These are phyloP conservation scores for Hericium coralloides DNA, from an alignment of 768 basidiomycete genomes.

Conservation along the genomic window DNA sequence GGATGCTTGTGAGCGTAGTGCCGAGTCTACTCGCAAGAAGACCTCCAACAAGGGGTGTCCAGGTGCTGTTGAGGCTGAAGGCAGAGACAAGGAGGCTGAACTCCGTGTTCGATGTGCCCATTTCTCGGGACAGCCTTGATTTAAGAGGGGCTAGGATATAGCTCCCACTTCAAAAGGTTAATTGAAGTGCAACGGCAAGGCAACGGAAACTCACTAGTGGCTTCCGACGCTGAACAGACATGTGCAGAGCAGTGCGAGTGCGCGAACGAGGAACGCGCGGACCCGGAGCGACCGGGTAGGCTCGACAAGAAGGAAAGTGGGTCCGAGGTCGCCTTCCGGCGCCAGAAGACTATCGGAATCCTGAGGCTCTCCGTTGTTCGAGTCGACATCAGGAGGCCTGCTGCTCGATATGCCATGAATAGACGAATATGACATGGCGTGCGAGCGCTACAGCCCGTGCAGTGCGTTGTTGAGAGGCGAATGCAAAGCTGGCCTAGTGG, in stretches of 20 bases:
- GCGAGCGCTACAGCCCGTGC: no score
- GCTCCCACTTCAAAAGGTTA: constrained; percentile 37
- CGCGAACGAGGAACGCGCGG: constrained; percentile 39
- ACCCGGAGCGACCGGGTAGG: not conserved
- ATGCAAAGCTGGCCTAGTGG: no score
- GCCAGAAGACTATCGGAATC: no score
- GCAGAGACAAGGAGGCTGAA: constrained; percentile 73
- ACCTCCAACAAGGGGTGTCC: constrained; percentile 76
- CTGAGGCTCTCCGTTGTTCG: no score
- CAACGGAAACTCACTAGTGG: constrained; percentile 48
- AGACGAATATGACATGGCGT: no score
- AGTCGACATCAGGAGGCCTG: no score
- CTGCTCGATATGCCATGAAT: no score
- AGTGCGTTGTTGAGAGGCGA: no score
- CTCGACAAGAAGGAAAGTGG: not conserved
- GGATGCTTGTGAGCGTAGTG: constrained; percentile 60
- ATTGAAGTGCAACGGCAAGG: not conserved
- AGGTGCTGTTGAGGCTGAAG: constrained; percentile 63
- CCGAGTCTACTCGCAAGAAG: constrained; percentile 62
- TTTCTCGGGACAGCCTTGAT: constrained; percentile 54
- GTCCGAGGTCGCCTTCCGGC: no score
- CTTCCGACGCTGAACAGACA: constrained; percentile 70
- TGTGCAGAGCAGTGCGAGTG: constrained; percentile 58
- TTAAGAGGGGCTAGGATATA: constrained; percentile 78
- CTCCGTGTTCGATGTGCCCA: constrained; percentile 69